These are phyloP conservation scores for Termitomyces sp. DNA, from an alignment of 1,284 basidiomycete genomes.

Conservation along the genomic window DNA sequence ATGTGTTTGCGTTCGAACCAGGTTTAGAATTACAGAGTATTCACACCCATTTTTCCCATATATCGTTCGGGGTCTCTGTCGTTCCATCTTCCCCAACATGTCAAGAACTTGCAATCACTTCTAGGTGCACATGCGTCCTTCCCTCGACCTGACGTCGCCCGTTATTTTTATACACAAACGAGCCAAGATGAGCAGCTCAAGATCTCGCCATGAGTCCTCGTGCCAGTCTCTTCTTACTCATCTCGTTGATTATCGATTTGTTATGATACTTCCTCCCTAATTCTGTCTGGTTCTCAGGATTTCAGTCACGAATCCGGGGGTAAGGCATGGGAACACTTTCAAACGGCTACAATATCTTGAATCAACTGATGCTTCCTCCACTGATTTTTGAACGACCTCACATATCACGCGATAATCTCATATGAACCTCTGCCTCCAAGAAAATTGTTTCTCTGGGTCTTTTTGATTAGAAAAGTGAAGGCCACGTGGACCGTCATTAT, in stretches of 20 bases:
- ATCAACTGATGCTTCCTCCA: background rate
- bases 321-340: background rate
- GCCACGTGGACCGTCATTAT: background rate
- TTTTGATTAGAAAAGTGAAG: background rate
- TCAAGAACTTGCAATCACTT: background rate
- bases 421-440: background rate
- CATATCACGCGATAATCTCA: background rate
- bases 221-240: background rate
- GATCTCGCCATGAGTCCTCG: background rate
- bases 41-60: background rate
- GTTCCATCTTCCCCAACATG: background rate
- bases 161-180: background rate
- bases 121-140: background rate
- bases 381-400: background rate
- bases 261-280: background rate
- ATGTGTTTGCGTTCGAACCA: background rate
- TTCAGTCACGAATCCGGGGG: background rate
- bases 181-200: background rate
- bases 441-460: background rate
- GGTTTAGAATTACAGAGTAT: background rate
- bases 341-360: background rate
- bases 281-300: background rate
- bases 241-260: background rate
- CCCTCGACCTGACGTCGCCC: background rate
- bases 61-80: background rate